Base-by-base conservation (phyloP, 306 rosid species). In the Quercus rubra region DNA sequence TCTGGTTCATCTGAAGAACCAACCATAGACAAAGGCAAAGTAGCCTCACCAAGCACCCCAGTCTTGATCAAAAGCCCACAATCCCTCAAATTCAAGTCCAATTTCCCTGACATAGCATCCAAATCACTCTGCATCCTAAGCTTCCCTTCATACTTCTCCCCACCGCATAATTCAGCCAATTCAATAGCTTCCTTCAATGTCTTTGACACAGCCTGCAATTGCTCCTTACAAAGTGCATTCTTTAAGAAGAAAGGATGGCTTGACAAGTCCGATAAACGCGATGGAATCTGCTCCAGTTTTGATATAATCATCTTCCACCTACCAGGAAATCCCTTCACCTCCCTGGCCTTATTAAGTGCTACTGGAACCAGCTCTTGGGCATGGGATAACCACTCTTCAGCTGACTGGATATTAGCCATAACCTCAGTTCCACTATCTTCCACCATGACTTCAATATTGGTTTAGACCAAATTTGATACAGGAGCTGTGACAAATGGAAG, bases 221-320 rank as follows among this genome's bases (percentile, higher is more conserved):
- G 99, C 88, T 95, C 99, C 89, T 87, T 90, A 80, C 98, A 95
- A 15, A 95, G 94, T 30, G 94, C 83, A 74, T 93, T 95, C 86
- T 90, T 95, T 51, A 91, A 90, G 92, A 95, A 95, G 80, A 92
- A 95, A 25, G 99, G 99, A 78, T 95, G 99, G 90, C 93, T 90
- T 1, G 99, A 95, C 66, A 95, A 90, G 74, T 95, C 96, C 0
- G 94, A 93, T 81, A 95, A 82, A 14, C 88, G 88, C 0, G 89
- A 79, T 0, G 99, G 99, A 83, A 95, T 87, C 86, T 89, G 93
- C 84, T 93, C 96, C 74, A 93, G 76, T 84, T 95, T 95, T 17
- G 93, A 84, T 64, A 90, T 77, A 74, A 95, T 93, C 92, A 82
- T 80, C 88, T 91, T 95, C 99, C 99, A 95, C 74, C 96, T 87